These are phyloP conservation scores for Sesbania bispinosa DNA, from an alignment of 306 rosid species.

Conservation along the genomic window DNA sequence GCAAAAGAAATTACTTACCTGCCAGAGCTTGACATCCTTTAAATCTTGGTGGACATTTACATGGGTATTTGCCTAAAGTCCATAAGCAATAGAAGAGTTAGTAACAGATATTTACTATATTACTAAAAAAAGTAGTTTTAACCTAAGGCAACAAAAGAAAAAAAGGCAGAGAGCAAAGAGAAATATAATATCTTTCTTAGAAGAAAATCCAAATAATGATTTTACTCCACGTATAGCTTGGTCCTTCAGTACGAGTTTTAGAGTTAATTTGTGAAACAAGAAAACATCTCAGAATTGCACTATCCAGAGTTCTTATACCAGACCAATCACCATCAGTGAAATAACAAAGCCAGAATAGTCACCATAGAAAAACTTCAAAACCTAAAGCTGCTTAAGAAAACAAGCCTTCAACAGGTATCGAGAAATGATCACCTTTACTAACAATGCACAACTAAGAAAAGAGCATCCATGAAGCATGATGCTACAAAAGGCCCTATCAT, in stretches of 20 bases:
- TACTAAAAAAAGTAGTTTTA: slow-evolving; percentile 5
- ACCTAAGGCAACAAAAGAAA: background rate
- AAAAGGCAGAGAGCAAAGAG: background rate
- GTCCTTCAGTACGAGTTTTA: background rate
- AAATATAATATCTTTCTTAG: background rate
- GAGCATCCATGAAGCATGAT: background rate
- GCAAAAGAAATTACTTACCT: slow-evolving; percentile 46
- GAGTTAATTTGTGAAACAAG: background rate
- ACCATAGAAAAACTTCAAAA: background rate
- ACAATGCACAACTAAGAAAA: background rate
- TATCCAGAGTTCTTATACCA: background rate
- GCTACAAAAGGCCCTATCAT: background rate
- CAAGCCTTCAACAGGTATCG: background rate
- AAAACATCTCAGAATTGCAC: background rate
- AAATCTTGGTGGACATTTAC: slow-evolving; percentile 80
- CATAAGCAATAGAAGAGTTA: slow-evolving; percentile 23
- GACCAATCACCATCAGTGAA: background rate
- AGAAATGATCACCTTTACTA: background rate
- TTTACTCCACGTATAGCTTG: background rate
- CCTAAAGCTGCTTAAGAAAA: background rate
- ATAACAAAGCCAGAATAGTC: background rate
- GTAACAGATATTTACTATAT: slow-evolving; percentile 2
- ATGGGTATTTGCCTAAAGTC: slow-evolving; percentile 86
- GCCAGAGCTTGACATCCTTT: slow-evolving; percentile 98
- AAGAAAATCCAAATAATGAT: background rate